A percentile compares a stretch with the other conserved stretches of the same genome.
Evolutionary conservation across 176 grass and related monocot genomes (phyloP).

Genomic region (Triticum urartu): DNA sequence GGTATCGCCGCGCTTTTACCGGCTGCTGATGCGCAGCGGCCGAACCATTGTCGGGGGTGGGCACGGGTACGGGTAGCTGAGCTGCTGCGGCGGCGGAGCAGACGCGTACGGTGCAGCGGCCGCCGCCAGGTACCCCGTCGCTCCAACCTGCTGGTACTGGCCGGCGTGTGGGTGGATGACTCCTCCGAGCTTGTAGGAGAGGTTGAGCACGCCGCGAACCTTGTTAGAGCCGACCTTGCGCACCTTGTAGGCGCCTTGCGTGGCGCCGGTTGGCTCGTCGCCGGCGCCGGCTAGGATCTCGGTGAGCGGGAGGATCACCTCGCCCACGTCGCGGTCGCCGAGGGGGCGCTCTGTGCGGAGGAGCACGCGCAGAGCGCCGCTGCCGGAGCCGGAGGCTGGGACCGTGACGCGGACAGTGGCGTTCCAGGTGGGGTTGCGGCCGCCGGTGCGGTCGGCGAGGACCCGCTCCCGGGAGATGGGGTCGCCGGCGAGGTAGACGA

Average conservation of each 20-base stretch:
- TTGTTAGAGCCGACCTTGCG: conserved; percentile 42
- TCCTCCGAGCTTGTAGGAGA: conserved; percentile 47
- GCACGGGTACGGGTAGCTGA: background rate
- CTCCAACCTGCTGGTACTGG: background rate
- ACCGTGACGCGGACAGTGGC: conserved; percentile 29
- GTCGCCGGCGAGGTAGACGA: conserved; percentile 41
- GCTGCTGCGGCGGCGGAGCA: background rate
- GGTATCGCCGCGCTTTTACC: background rate
- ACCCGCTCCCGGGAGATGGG: conserved; percentile 36
- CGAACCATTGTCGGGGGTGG: background rate
- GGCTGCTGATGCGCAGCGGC: background rate
- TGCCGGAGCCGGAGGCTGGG: conserved; percentile 22
- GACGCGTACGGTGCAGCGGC: background rate
- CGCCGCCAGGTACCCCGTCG: background rate
- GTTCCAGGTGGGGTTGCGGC: conserved; percentile 47
- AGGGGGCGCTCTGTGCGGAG: conserved; percentile 47
- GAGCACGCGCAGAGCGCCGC: conserved; percentile 38
- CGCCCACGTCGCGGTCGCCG: conserved; percentile 56
- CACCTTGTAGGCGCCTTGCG: conserved; percentile 31
- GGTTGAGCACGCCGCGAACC: conserved; percentile 38
- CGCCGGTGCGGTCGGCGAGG: conserved; percentile 39
- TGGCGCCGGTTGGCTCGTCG: background rate
- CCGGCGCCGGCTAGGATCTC: conserved; percentile 37
- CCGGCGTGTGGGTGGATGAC: background rate
- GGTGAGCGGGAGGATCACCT: conserved; percentile 44